Evolutionary conservation across 441 rosid genomes (phyloP).

Genomic region (Flueggea neowawraea): DNA sequence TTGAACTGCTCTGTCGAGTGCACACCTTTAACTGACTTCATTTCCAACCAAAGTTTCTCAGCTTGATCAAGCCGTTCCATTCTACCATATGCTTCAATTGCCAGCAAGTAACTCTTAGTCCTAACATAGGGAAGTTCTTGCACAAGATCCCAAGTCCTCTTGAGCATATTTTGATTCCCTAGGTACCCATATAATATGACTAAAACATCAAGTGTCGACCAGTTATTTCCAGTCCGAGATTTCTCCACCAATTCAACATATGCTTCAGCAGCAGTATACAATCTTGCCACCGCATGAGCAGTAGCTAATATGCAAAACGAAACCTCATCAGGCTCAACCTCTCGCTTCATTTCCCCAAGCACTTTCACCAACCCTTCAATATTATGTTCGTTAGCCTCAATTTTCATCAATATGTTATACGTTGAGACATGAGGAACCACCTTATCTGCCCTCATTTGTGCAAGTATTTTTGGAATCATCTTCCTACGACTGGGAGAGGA

Average conservation of each 20-base stretch:
- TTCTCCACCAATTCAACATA: slow-evolving; percentile 75
- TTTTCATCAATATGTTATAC: slow-evolving; percentile 85
- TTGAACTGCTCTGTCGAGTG: slow-evolving; percentile 71
- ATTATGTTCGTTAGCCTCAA: slow-evolving; percentile 81
- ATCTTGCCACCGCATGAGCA: slow-evolving; percentile 84
- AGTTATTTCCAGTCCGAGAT: slow-evolving; percentile 61
- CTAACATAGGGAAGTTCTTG: slow-evolving; percentile 57
- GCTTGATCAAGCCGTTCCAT: slow-evolving; percentile 48
- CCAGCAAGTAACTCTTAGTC: slow-evolving; percentile 56
- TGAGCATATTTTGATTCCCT: slow-evolving; percentile 56
- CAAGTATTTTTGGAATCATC: slow-evolving; percentile 63
- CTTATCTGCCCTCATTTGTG: slow-evolving; percentile 83
- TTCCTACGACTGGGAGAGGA: slow-evolving; percentile 62
- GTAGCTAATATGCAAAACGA: slow-evolving; percentile 80
- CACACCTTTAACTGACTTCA: slow-evolving; percentile 49
- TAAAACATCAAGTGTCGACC: slow-evolving; percentile 85
- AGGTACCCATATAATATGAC: slow-evolving; percentile 69
- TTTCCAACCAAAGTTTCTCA: slow-evolving; percentile 76
- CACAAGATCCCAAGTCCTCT: slow-evolving; percentile 54
- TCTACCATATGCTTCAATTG: slow-evolving; percentile 76
- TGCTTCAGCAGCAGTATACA: slow-evolving; percentile 68
- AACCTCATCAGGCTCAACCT: slow-evolving; percentile 76
- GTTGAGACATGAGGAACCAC: slow-evolving; percentile 79
- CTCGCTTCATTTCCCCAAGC: slow-evolving; percentile 54
- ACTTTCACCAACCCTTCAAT: slow-evolving; percentile 62